Evolutionary conservation across 1,139 yeast species (phyloP).

Genomic region (Magnusiomyces ingens): DNA sequence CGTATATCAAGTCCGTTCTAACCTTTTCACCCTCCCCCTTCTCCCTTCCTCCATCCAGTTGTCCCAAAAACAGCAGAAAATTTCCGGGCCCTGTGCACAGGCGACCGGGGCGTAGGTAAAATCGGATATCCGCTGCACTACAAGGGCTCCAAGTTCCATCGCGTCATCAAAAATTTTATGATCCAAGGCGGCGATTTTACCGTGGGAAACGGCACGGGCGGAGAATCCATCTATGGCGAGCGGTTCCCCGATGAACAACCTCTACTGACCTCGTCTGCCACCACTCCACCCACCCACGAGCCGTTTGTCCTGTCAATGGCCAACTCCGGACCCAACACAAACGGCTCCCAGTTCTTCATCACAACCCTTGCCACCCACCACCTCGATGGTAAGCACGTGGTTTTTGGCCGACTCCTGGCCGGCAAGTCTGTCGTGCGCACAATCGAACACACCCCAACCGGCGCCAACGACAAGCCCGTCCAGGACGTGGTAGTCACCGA

Average conservation of each 20-base stretch:
- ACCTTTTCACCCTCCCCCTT: too few relatives aligned
- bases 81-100: slow-evolving; percentile 84
- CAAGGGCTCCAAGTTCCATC: slow-evolving; percentile 80
- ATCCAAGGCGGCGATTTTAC: slow-evolving; percentile 85
- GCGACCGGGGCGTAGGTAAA: slow-evolving; percentile 68
- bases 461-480: slow-evolving; percentile 54
- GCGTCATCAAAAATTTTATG: slow-evolving; percentile 60
- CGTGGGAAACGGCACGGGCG: slow-evolving; percentile 84
- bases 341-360: slow-evolving; percentile 91
- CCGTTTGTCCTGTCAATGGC: slow-evolving; percentile 95
- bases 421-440: slow-evolving; percentile 78
- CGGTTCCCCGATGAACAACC: slow-evolving; percentile 77
- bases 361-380: slow-evolving; percentile 74
- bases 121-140: slow-evolving; percentile 62
- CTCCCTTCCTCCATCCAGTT: slow-evolving; percentile 26
- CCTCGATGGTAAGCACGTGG: slow-evolving; percentile 91
- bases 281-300: slow-evolving; percentile 24
- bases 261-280: too few relatives aligned
- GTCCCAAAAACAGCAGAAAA: slow-evolving; percentile 94
- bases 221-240: slow-evolving; percentile 91
- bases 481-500: slow-evolving; percentile 58
- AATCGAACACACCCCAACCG: slow-evolving; percentile 66
- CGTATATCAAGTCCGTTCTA: too few relatives aligned
- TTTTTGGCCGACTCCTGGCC: slow-evolving; percentile 78
- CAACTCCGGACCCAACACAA: slow-evolving; percentile 89